Conservation (phyloP, 129 eudicot genomes). For the Artemisia tridentata region DNA sequence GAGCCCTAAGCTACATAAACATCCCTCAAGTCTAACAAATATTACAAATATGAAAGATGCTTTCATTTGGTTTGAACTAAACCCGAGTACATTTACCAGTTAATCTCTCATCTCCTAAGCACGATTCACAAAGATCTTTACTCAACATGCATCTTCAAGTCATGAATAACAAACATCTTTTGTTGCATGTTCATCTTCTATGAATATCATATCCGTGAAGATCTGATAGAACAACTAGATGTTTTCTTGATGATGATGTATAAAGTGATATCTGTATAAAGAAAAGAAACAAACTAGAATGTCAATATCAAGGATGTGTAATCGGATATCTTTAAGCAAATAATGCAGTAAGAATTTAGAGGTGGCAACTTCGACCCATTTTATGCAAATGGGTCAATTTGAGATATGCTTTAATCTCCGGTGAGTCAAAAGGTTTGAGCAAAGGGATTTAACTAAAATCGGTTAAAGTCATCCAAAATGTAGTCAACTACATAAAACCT, state of each 20-base stretch:
- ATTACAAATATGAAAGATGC: background rate
- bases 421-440: background rate
- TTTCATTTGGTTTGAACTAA: background rate
- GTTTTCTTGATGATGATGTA: background rate
- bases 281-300: background rate
- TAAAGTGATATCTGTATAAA: conserved; percentile 5
- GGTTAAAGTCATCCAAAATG: background rate
- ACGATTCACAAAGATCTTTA: conserved; percentile 1
- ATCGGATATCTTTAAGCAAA: no score
- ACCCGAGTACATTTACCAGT: background rate
- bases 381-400: background rate
- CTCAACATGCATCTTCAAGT: background rate
- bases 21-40: background rate
- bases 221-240: background rate
- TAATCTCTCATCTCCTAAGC: background rate
- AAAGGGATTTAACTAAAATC: background rate
- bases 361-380: background rate
- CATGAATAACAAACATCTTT: conserved; percentile 3
- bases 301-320: background rate
- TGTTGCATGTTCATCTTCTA: background rate
- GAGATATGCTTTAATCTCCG: background rate
- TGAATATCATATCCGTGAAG: background rate
- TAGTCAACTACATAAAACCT: background rate
- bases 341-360: background rate
- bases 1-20: conserved; percentile 1